Evolutionary conservation across 768 basidiomycete genomes (phyloP).

Genomic region (Exsudoporus frostii): DNA sequence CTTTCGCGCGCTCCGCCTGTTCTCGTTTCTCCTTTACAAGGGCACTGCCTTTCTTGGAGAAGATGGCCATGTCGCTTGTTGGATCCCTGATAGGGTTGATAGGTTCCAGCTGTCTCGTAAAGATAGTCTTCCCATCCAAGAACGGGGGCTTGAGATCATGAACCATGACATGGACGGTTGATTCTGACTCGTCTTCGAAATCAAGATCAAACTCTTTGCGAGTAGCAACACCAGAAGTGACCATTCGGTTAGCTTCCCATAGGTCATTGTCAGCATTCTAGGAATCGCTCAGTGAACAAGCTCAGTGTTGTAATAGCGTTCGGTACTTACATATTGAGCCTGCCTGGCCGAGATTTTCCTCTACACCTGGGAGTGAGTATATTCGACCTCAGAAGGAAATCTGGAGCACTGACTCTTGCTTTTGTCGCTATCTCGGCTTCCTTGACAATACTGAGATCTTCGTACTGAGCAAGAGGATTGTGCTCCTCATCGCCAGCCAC

Average conservation of each 20-base stretch:
- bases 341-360: constrained; percentile 92
- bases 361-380: constrained; percentile 34
- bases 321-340: constrained; percentile 82
- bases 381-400: background rate
- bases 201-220: constrained; percentile 86
- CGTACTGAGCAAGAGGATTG: constrained; percentile 91
- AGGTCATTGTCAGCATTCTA: constrained; percentile 97
- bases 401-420: constrained; percentile 53
- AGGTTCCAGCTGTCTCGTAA: constrained; percentile 94
- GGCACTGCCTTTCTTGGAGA: constrained; percentile 94
- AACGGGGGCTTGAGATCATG: constrained; percentile 98
- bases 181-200: constrained; percentile 94
- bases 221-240: constrained; percentile 91
- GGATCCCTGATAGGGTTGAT: constrained; percentile 94
- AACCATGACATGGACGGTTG: constrained; percentile 95
- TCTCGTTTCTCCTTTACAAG: constrained; percentile 95
- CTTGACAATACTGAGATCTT: constrained; percentile 70
- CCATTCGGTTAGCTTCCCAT: constrained; percentile 98
- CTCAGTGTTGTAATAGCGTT: background rate
- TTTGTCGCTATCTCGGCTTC: constrained; percentile 75
- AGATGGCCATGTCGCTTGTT: constrained; percentile 92
- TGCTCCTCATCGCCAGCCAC: constrained; percentile 88
- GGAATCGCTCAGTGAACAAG: constrained; percentile 17
- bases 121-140: constrained; percentile 93
- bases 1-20: constrained; percentile 93